Conservation (phyloP, 495 filamentous ascomycete species). For the Pyrenula massariospora region DNA sequence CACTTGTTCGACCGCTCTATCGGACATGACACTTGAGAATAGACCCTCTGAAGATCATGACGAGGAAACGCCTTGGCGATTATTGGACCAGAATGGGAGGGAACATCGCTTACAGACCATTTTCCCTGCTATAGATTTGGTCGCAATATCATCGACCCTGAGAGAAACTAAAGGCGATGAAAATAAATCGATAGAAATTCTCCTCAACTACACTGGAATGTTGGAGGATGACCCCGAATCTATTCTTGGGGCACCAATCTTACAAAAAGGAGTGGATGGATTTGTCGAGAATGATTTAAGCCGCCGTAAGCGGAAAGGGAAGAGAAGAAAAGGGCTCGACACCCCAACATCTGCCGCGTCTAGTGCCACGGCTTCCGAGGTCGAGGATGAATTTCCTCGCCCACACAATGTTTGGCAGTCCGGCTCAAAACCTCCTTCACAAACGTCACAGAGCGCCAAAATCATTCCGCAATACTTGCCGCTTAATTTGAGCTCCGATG, state of each 20-base stretch:
- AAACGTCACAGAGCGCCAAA: background rate
- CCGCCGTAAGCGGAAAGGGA: conserved; percentile 3
- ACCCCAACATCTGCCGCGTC: background rate
- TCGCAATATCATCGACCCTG: background rate
- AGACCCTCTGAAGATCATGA: background rate
- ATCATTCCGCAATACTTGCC: background rate
- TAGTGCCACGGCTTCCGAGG: background rate
- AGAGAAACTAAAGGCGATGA: background rate
- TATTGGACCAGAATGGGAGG: background rate
- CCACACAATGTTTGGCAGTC: background rate
- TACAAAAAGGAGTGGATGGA: conserved; percentile 11
- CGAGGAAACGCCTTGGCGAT: background rate
- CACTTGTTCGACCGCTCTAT: background rate
- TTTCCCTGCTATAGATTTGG: background rate
- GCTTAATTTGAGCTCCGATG: background rate
- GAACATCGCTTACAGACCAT: background rate
- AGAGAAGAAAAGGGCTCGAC: background rate
- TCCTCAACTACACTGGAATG: background rate
- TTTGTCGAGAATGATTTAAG: conserved; percentile 7
- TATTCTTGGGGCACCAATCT: background rate
- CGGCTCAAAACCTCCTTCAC: background rate
- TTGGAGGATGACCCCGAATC: background rate
- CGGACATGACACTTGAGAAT: background rate
- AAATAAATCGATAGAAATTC: background rate
- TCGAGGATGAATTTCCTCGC: background rate